Evolutionary conservation across 345 rosid genomes (phyloP), one percentile per base, ranked within the genome.

Genomic region (Pistacia vera): DNA sequence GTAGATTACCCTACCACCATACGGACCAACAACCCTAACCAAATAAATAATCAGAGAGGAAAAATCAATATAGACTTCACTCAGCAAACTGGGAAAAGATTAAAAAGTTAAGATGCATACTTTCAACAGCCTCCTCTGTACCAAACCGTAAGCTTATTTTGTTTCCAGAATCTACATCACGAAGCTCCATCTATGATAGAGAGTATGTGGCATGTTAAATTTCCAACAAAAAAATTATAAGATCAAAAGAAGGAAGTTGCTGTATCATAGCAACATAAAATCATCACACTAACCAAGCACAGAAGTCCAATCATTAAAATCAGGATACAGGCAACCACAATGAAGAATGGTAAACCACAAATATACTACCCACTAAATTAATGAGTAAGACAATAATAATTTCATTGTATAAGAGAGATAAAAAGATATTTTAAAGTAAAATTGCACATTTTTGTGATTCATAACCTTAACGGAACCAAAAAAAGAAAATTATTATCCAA

Each of bases 81-180:
- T 61, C 49, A 33, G 66, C 17, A 74, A 71, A 41, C 61, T 51
- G 20, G 75, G 60, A 78, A 70, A 69, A 38, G 69, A 49, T 57
- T 18, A 58, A 65, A 70, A 69, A 70, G 75, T 70, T 60, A 76
- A 33, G 66, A 57, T 68, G 20, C 87, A 74, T 91, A 93, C 98
- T 95, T 83, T 92, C 97, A 82, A 95, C 83, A 61, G 97, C 80
- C 83, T 95, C 99, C 79, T 93, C 95, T 22, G 97, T 72, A 77
- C 92, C 93, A 81, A 92, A 95, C 67, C 99, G 92, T 36, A 90
- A 78, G 88, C 85, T 95, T 74, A 88, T 83, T 83, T 92, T 95
- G 82, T 81, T 92, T 81, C 98, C 97, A 68, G 73, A 87, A 84
- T 93, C 97, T 78, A 95, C 87, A 85, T 92, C 97, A 51, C 99